phyloP scores from a whole-genome alignment of 1,284 basidiomycete genomes.

The Lignosus rhinocerotis region DNA sequence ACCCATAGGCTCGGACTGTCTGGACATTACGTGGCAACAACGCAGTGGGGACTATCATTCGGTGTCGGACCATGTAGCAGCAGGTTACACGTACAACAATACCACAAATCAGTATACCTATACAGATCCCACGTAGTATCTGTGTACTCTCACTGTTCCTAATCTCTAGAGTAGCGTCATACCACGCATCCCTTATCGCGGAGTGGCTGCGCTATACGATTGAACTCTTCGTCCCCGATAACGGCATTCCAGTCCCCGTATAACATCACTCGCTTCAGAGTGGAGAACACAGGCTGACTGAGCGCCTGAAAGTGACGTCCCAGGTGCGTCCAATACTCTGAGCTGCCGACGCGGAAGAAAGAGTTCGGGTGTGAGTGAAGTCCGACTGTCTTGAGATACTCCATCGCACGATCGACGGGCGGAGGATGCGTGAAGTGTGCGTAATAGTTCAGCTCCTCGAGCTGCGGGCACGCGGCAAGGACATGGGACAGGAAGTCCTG shows the following conservation, averaged over 20 bases:
- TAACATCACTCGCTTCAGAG: constrained; percentile 42
- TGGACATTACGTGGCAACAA: neutral
- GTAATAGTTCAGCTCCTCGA: constrained; percentile 58
- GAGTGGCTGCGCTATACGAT: constrained; percentile 17
- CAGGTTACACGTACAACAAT: neutral
- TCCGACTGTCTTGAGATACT: constrained; percentile 45
- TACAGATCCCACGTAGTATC: neutral
- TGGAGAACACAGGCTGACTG: constrained; percentile 37
- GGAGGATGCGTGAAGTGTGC: constrained; percentile 55
- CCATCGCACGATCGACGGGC: constrained; percentile 41
- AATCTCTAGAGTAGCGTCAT: neutral
- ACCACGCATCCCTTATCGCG: constrained; percentile 19
- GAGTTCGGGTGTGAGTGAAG: constrained; percentile 50
- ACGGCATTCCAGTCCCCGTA: constrained; percentile 50
- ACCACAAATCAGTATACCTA: neutral
- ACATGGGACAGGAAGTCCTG: constrained; percentile 47
- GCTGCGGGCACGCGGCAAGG: constrained; percentile 45
- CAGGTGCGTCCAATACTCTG: constrained; percentile 44
- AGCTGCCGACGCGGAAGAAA: constrained; percentile 36
- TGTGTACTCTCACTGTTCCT: neutral
- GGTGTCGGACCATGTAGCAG: neutral
- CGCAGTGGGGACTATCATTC: neutral
- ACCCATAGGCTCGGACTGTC: neutral
- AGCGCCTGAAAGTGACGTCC: constrained; percentile 48
- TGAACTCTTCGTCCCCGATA: constrained; percentile 16